Evolutionary conservation across 2,329 filamentous ascomycete species (phyloP).

Genomic region (Dactylonectria macrodidyma): DNA sequence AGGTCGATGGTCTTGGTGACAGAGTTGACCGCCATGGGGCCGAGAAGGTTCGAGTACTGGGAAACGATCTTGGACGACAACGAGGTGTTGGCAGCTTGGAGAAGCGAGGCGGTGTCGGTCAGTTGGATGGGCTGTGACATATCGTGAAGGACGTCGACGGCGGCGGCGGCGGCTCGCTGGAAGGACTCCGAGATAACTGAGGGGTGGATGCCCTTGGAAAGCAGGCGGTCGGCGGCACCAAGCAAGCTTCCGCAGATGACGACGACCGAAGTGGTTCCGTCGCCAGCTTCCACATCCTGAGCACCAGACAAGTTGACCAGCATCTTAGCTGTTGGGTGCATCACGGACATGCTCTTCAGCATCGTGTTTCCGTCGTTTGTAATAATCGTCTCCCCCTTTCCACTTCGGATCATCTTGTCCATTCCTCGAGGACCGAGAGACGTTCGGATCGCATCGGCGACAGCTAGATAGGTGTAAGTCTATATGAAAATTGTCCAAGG

Average conservation of each 20-base stretch:
- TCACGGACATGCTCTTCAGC: slow-evolving; percentile 98
- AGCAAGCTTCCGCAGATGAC: slow-evolving; percentile 97
- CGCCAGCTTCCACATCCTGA: slow-evolving; percentile 98
- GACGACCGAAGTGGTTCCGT: slow-evolving; percentile 97
- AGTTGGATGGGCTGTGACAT: slow-evolving; percentile 97
- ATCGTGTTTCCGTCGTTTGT: slow-evolving; percentile 99
- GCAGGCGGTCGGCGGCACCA: slow-evolving; percentile 90
- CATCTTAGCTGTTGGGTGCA: slow-evolving; percentile 99
- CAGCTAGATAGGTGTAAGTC: slow-evolving; percentile 70
- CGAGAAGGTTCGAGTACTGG: slow-evolving; percentile 93
- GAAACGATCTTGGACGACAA: slow-evolving; percentile 99
- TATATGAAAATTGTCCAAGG: not conserved
- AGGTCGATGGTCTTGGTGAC: slow-evolving; percentile 96
- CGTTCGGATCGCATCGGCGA: slow-evolving; percentile 97
- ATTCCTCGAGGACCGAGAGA: slow-evolving; percentile 96
- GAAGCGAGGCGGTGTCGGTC: slow-evolving; percentile 87
- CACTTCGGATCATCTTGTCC: slow-evolving; percentile 99
- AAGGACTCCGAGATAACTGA: slow-evolving; percentile 98
- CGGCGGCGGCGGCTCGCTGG: slow-evolving; percentile 91
- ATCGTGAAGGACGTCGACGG: slow-evolving; percentile 90
- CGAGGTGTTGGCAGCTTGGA: slow-evolving; percentile 97
- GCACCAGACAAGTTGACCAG: slow-evolving; percentile 96
- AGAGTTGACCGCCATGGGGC: slow-evolving; percentile 98
- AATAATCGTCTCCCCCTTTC: slow-evolving; percentile 97
- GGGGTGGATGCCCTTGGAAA: slow-evolving; percentile 95